A percentile compares a stretch with the other conserved stretches of the same genome.
Evolutionary conservation across 768 basidiomycete genomes (phyloP).

Genomic region (button mushroom (Agaricus bisporus)): DNA sequence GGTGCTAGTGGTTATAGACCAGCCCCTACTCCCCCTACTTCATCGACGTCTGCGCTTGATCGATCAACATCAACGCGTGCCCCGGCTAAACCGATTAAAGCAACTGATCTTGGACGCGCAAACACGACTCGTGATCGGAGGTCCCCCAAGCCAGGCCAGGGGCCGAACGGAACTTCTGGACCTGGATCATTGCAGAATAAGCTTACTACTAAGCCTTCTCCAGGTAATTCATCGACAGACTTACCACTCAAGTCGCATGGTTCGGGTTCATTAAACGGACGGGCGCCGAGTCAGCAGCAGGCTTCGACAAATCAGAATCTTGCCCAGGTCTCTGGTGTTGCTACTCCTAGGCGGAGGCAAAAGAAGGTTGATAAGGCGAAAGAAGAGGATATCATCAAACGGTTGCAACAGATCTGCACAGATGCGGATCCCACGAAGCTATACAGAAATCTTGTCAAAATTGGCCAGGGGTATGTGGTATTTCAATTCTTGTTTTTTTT

Average conservation of each 20-base stretch:
- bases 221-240: constrained; percentile 57
- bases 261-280: constrained; percentile 11
- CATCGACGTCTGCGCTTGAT: constrained; percentile 68
- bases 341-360: constrained; percentile 80
- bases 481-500: constrained; percentile 6
- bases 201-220: constrained; percentile 42
- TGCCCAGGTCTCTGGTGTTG: constrained; percentile 65
- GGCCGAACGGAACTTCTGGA: constrained; percentile 16
- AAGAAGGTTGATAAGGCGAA: constrained; percentile 81
- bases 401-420: constrained; percentile 91
- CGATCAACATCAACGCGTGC: constrained; percentile 84
- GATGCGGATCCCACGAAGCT: constrained; percentile 95
- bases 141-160: constrained; percentile 30
- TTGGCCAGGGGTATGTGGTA: constrained; percentile 85
- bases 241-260: constrained; percentile 38
- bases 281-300: constrained; percentile 43
- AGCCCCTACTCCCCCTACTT: constrained; percentile 65
- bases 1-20: constrained; percentile 62
- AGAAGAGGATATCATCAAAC: constrained; percentile 86
- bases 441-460: constrained; percentile 91
- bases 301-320: constrained; percentile 61
- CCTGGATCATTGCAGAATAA: constrained; percentile 24
- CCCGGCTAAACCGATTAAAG: constrained; percentile 45
- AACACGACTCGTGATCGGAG: constrained; percentile 66
- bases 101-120: constrained; percentile 51